Evolutionary conservation across 148 eudicot genomes (phyloP).

Genomic region (Fagopyrum tataricum): DNA sequence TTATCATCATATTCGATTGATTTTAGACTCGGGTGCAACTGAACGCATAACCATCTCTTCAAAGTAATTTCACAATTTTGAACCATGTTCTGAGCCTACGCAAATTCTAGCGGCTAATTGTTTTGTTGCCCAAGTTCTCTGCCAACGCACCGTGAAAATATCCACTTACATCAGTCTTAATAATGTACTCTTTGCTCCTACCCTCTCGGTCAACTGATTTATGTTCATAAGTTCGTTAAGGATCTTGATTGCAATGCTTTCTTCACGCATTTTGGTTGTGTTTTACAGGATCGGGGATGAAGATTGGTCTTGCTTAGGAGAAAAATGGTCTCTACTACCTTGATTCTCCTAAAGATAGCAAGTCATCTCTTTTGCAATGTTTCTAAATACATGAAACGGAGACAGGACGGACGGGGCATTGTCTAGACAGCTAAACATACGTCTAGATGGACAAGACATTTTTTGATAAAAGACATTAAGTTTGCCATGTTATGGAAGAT

Average conservation of each 20-base stretch:
- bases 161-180: background rate
- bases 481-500: no score
- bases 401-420: no score
- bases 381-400: no score
- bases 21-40: background rate
- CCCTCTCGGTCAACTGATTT: background rate
- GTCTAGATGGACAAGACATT: no score
- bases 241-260: background rate
- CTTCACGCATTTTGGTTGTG: background rate
- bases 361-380: background rate
- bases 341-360: background rate
- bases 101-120: background rate
- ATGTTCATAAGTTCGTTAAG: background rate
- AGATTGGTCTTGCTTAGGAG: no score
- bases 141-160: background rate
- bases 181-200: background rate
- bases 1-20: background rate
- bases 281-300: no score
- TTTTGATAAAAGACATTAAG: no score
- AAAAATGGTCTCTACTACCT: no score
- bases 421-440: no score
- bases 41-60: background rate
- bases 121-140: background rate
- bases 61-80: background rate
- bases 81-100: background rate